These are phyloP conservation scores for Lablab purpureus DNA, from an alignment of 306 rosid genomes.

Conservation along the genomic window DNA sequence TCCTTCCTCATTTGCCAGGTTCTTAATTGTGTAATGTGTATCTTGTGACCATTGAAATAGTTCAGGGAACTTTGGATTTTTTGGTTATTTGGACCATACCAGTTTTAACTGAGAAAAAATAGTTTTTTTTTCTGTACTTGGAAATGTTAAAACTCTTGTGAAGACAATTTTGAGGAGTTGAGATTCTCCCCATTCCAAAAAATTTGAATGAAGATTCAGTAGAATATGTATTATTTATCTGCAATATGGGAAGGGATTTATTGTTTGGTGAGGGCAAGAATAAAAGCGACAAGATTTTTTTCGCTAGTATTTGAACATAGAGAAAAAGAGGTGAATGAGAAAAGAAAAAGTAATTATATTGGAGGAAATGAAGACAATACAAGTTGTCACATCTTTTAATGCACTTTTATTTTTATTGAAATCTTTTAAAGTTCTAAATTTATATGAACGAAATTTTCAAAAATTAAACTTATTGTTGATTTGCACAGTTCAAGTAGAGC, in stretches of 20 bases:
- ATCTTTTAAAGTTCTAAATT: too few relatives aligned
- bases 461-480: too few relatives aligned
- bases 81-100: background rate
- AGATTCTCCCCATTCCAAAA: too few relatives aligned
- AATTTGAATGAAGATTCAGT: background rate
- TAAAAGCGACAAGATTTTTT: background rate
- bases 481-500: too few relatives aligned
- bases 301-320: too few relatives aligned
- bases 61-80: background rate
- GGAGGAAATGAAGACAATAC: too few relatives aligned
- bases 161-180: background rate
- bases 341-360: background rate
- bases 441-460: too few relatives aligned
- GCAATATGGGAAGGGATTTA: background rate
- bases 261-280: background rate
- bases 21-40: background rate
- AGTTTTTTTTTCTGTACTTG: background rate
- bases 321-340: background rate
- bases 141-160: background rate
- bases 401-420: too few relatives aligned
- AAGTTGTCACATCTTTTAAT: too few relatives aligned
- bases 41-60: background rate
- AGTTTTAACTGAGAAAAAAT: background rate
- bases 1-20: background rate
- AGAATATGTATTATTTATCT: background rate